Base-by-base conservation (phyloP, 179 eudicot genomes). In the Spinacia oleracea region DNA sequence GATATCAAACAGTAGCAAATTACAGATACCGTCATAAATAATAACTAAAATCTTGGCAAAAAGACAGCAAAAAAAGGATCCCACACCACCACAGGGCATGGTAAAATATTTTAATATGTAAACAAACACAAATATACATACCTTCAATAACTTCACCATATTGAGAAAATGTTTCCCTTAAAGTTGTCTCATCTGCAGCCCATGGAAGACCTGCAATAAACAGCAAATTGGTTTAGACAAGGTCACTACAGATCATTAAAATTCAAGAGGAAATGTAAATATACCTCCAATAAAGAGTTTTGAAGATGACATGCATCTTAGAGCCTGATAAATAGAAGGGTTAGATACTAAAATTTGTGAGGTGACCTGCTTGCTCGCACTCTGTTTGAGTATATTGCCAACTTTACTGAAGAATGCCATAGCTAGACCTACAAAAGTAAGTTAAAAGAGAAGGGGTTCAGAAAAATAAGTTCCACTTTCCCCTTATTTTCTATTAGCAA, bases 231-330 rank as follows among this genome's bases (percentile, higher is more conserved):
- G 15, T 2, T 40, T 31, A 23, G 7, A 31, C 27, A 76, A 70
- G 12, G 56, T 48, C 45, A 15, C 43, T 4, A 5, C 1, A 34
- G 46, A 38, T 38, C 9, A 18, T 9, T 16, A 27, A 35, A 42
- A 25, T 14, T 46, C 48, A 29, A 9, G 10, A 74, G 32, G 32
- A 60, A 12, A 70, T n/a, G 23, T 9, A 64, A 8, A 42, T 63
- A 62, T 40, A 93, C 98, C 98, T 87, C 97, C 98, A 81, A 93
- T 34, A 79, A 92, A 93, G 58, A 93, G 29, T 64, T 89, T 93
- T 11, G 91, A 83, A 55, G 88, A 81, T 74, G 98, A 90, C 93
- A 91, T 89, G 84, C 91, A 89, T 89, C 97, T 80, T 75, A 93
- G 68, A 14, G 84, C 83, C 84, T 93, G 93, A 80, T 82, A 87